These are phyloP conservation scores for Parafenestella ontariensis DNA, from an alignment of 2,329 filamentous ascomycete genomes.

Conservation along the genomic window DNA sequence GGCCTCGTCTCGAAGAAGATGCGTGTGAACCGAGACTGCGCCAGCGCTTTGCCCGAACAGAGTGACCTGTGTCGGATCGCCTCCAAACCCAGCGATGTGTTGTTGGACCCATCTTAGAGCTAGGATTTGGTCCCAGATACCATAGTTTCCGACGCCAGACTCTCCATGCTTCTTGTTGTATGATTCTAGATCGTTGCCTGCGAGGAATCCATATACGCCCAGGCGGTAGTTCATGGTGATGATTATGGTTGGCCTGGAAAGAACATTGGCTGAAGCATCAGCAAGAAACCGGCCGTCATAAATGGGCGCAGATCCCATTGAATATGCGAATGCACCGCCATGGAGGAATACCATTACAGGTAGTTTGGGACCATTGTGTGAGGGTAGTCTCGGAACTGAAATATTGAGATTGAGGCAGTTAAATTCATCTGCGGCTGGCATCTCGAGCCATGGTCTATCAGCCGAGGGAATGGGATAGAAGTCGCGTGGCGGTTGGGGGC, in stretches of 20 bases:
- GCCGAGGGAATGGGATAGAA: too few relatives aligned
- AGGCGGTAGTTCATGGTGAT: not conserved
- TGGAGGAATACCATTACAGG: too few relatives aligned
- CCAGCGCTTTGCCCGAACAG: not conserved
- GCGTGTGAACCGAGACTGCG: not conserved
- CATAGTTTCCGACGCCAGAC: not conserved
- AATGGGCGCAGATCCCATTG: too few relatives aligned
- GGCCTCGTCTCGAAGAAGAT: not conserved
- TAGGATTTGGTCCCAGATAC: not conserved
- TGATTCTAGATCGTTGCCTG: not conserved
- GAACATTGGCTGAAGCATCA: too few relatives aligned
- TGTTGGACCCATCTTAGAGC: not conserved
- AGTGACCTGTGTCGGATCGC: not conserved
- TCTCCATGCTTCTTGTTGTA: not conserved
- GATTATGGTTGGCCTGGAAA: not conserved
- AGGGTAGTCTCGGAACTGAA: too few relatives aligned
- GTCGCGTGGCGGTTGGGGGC: too few relatives aligned
- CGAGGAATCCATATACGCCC: not conserved
- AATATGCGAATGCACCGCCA: too few relatives aligned
- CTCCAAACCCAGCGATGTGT: not conserved
- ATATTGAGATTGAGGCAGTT: too few relatives aligned
- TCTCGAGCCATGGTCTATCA: too few relatives aligned
- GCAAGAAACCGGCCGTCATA: too few relatives aligned
- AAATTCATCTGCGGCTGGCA: too few relatives aligned
- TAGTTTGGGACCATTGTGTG: too few relatives aligned